Base-by-base conservation (phyloP, 345 rosid genomes). In the Hibiscus trionum region DNA sequence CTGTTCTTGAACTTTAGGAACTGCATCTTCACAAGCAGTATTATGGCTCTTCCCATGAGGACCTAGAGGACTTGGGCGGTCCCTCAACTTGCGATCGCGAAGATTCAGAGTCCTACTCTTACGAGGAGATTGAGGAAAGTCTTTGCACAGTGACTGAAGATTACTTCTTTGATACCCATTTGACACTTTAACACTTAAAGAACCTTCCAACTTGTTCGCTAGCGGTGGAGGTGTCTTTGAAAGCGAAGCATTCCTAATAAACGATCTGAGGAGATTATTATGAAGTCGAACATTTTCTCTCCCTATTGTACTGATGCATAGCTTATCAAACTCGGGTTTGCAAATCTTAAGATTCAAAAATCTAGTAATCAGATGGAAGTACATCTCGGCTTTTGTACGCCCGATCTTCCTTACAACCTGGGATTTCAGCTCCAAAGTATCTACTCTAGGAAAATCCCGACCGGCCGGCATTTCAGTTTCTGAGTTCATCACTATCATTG, bases 281-380 rank as follows among this genome's bases (percentile, higher is more conserved):
- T 91, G 97, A 55, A 91, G 89, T 55, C 75, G 69, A 14, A 86
- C 42, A 76, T 91, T 88, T 74, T 87, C 90, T 72, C 84, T 84
- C 68, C 85, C 89, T 24, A 87, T 71, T 1, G 81, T 84, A 53
- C 76, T 82, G 12, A 82, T 58, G 67, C 89, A 83, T 0, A 79
- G 76, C 76, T 78, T 83, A 46, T 86, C 89, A 56, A 91, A 88
- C 76, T 87, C 92, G 21, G 77, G 58, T 72, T 88, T 88, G 61
- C 79, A 72, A 59, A 84, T 82, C 77, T 85, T 84, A 26, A 71
- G 72, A 72, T 69, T 81, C 12, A 91, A 61, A 73, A 84, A 86
- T 74, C 86, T 81, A 2, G 82, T 76, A 14, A 91, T 81, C 76
- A 82, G 82, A 70, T 73, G 62, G 55, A 91, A 85, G 72, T 91